Evolutionary conservation across 75 land plant genomes (phyloP).

Genomic region (Azolla pinnata): DNA sequence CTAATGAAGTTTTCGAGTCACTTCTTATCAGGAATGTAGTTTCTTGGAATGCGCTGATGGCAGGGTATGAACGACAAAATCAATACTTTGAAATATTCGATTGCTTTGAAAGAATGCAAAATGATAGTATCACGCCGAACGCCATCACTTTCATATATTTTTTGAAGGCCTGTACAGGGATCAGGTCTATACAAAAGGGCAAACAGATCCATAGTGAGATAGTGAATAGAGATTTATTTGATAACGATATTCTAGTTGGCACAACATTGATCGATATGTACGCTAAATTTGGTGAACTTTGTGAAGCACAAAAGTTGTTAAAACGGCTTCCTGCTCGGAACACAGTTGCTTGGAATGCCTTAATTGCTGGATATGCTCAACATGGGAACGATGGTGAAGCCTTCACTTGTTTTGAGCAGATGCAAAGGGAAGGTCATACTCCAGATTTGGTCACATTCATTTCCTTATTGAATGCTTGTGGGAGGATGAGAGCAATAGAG

Average conservation of each 20-base stretch:
- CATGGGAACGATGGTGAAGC: slow-evolving; percentile 11
- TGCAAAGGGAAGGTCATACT: slow-evolving; percentile 7
- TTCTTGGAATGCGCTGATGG: slow-evolving; percentile 55
- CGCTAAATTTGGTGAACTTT: slow-evolving; percentile 14
- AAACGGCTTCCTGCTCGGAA: slow-evolving; percentile 9
- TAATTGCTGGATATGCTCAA: slow-evolving; percentile 16
- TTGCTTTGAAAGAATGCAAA: slow-evolving; percentile 23
- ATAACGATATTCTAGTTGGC: slow-evolving; percentile 7
- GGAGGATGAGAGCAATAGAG: slow-evolving; percentile 1
- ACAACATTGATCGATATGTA: slow-evolving; percentile 18
- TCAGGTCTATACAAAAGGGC: slow-evolving; percentile 4
- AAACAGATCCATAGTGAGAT: slow-evolving; percentile 11
- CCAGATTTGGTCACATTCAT: slow-evolving; percentile 5
- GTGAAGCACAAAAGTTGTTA: slow-evolving; percentile 7
- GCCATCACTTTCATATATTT: background rate
- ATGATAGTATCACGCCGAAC: slow-evolving; percentile 6
- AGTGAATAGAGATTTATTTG: background rate
- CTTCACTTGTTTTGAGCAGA: background rate
- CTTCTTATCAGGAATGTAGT: slow-evolving; percentile 21
- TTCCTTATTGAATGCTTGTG: slow-evolving; percentile 5
- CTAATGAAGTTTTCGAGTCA: slow-evolving; percentile 27
- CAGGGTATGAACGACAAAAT: slow-evolving; percentile 28
- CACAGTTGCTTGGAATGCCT: slow-evolving; percentile 15
- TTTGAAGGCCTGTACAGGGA: slow-evolving; percentile 10
- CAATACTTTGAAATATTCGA: slow-evolving; percentile 12